A percentile compares a stretch with the other conserved stretches of the same genome.
phyloP scores from a whole-genome alignment of 2,329 filamentous ascomycete genomes.

The Colletotrichum scovillei region DNA sequence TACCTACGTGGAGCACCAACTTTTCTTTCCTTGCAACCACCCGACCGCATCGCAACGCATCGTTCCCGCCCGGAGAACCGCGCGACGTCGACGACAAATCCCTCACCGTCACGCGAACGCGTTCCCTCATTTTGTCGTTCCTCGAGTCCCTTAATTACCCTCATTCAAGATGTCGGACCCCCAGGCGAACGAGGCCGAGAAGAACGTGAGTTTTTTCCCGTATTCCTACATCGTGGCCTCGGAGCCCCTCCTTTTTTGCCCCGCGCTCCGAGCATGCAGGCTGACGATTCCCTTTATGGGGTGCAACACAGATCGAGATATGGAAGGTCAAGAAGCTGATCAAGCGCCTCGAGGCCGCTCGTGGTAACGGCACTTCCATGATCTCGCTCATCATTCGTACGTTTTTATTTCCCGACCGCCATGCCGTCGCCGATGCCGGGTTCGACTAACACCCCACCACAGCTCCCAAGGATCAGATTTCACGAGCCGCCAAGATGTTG shows the following conservation, averaged over 20 bases:
- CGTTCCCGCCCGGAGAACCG: constrained; percentile 31
- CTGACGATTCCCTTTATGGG: constrained; percentile 34
- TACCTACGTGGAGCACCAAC: constrained; percentile 31
- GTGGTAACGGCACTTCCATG: constrained; percentile 99
- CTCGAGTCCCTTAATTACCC: constrained; percentile 29
- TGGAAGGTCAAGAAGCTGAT: constrained; percentile 99
- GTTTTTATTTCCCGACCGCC: constrained; percentile 35
- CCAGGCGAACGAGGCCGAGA: constrained; percentile 93
- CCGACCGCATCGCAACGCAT: constrained; percentile 32
- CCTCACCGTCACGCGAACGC: constrained; percentile 32
- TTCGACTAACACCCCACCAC: constrained; percentile 39
- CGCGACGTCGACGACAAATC: constrained; percentile 29
- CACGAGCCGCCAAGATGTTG: constrained; percentile 98
- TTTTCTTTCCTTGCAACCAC: constrained; percentile 33
- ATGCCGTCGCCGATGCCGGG: neutral
- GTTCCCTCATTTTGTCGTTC: constrained; percentile 31
- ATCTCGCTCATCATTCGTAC: constrained; percentile 98
- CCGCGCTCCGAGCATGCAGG: constrained; percentile 33
- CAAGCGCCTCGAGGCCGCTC: constrained; percentile 95
- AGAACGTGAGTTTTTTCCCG: constrained; percentile 74
- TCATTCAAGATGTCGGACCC: constrained; percentile 83
- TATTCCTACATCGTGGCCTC: constrained; percentile 16
- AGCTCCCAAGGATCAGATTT: constrained; percentile 99
- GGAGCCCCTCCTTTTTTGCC: constrained; percentile 32
- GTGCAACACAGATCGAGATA: constrained; percentile 70